A percentile compares a stretch with the other conserved stretches of the same genome.
Evolutionary conservation across 257 asterid genomes (phyloP).

Genomic region (Echites panduratus): DNA sequence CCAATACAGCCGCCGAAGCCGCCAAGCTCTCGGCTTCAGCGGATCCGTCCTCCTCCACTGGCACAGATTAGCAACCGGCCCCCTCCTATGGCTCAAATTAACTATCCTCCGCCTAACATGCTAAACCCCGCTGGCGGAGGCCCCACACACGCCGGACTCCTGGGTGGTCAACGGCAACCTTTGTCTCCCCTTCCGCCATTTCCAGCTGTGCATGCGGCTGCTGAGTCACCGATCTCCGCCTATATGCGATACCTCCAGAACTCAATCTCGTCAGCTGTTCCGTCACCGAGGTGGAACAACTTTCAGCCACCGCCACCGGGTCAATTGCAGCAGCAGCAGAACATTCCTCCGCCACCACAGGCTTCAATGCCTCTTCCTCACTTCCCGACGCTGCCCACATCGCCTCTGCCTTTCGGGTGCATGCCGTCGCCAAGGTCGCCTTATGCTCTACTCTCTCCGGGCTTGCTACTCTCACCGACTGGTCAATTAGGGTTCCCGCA

Average conservation of each 20-base stretch:
- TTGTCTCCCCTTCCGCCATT: constrained; percentile 58
- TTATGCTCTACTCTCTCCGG: constrained; percentile 34
- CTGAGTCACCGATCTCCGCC: constrained; percentile 55
- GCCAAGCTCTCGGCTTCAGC: constrained; percentile 68
- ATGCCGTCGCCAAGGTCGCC: constrained; percentile 50
- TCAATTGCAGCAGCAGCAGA: constrained; percentile 23
- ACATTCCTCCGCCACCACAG: constrained; percentile 28
- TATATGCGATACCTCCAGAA: constrained; percentile 38
- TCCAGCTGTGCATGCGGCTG: constrained; percentile 53
- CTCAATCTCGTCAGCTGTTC: constrained; percentile 25
- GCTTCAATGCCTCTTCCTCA: constrained; percentile 24
- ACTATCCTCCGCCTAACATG: neutral
- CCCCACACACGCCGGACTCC: constrained; percentile 13
- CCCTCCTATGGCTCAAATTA: constrained; percentile 20
- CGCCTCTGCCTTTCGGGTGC: constrained; percentile 55
- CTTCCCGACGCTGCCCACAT: constrained; percentile 30
- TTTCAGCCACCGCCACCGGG: constrained; percentile 20
- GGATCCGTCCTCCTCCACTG: constrained; percentile 92
- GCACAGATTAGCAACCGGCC: constrained; percentile 58
- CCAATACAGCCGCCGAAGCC: constrained; percentile 51
- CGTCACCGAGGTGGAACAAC: constrained; percentile 30
- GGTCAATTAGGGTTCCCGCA: constrained; percentile 72
- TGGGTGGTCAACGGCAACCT: constrained; percentile 41
- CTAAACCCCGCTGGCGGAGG: constrained; percentile 9
- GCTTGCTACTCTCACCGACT: constrained; percentile 52